A percentile compares a stretch with the other conserved stretches of the same genome.
phyloP scores from a whole-genome alignment of 805 yeast species.

The Saturnispora silvae region DNA sequence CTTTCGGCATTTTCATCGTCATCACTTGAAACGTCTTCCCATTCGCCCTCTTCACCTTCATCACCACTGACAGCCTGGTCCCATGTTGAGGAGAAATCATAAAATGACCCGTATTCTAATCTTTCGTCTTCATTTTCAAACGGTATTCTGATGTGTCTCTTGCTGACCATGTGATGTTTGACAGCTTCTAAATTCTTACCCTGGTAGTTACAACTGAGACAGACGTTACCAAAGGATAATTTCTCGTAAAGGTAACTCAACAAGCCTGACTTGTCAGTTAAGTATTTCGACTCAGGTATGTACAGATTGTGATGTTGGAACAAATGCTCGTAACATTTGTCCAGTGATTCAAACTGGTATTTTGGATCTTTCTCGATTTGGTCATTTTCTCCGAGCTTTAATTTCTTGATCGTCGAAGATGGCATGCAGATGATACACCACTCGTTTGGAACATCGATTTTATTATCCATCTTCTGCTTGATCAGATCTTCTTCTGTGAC shows the following conservation, averaged over 20 bases:
- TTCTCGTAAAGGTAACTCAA: constrained; percentile 69
- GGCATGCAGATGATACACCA: constrained; percentile 39
- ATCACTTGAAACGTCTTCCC: constrained; percentile 22
- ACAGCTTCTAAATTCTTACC: constrained; percentile 81
- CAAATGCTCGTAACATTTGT: constrained; percentile 59
- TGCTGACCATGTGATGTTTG: constrained; percentile 77
- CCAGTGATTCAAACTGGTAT: constrained; percentile 28
- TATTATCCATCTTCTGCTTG: constrained; percentile 34
- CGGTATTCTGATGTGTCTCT: constrained; percentile 83
- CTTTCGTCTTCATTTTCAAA: constrained; percentile 75
- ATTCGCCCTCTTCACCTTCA: constrained; percentile 24
- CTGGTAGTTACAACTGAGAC: constrained; percentile 72
- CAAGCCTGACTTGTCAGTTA: constrained; percentile 61
- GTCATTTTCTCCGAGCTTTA: constrained; percentile 1
- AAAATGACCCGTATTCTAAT: constrained; percentile 65
- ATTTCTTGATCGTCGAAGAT: constrained; percentile 1
- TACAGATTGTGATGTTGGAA: constrained; percentile 71
- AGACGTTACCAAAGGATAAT: constrained; percentile 72
- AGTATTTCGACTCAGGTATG: constrained; percentile 69
- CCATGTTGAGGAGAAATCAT: constrained; percentile 69
- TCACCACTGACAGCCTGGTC: constrained; percentile 22
- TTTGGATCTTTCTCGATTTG: constrained; percentile 3
- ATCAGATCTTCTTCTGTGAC: constrained; percentile 32
- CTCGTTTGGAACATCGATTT: constrained; percentile 37
- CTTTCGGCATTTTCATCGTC: constrained; percentile 23